A percentile compares a stretch with the other conserved stretches of the same genome.
phyloP scores from a whole-genome alignment of 768 basidiomycete species.

The Rhodotorula diobovata region DNA sequence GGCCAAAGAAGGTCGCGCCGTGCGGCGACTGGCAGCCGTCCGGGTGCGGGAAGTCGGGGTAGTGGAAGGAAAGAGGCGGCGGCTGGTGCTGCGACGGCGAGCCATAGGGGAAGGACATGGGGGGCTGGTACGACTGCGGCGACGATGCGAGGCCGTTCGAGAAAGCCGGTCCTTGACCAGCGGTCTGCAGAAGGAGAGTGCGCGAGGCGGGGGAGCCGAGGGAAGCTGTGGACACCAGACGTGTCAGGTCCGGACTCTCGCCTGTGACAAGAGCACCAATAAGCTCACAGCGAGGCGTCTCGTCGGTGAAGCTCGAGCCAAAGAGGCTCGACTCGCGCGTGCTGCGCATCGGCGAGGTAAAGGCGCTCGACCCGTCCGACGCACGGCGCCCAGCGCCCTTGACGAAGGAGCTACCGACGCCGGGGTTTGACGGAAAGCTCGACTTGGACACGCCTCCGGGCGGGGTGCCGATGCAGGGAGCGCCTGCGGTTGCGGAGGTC shows the following conservation, averaged over 20 bases:
- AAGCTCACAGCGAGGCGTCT: not conserved
- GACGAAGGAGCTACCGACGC: not conserved
- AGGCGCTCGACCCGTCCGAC: not conserved
- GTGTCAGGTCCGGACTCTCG: not conserved
- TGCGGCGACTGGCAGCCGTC: not conserved
- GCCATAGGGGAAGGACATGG: not conserved
- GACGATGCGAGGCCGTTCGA: not conserved
- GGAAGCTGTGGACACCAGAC: not conserved
- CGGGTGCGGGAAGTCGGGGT: not conserved
- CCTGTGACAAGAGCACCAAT: rapidly evolving
- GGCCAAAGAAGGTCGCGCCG: not conserved
- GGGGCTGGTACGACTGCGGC: not conserved
- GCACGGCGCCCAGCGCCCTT: not conserved
- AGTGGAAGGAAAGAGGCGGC: not conserved
- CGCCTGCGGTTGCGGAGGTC: not conserved
- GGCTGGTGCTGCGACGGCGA: not conserved
- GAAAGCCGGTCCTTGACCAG: not conserved
- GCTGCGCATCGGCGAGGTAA: not conserved
- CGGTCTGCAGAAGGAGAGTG: not conserved
- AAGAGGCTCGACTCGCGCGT: not conserved
- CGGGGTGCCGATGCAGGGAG: constrained; percentile 26
- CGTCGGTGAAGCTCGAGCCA: not conserved
- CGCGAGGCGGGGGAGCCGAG: not conserved
- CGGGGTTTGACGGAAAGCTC: not conserved
- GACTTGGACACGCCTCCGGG: not conserved